Evolutionary conservation across 2,329 filamentous ascomycete genomes (phyloP), one percentile per base, ranked within the genome.

Genomic region (Alternaria dauci): DNA sequence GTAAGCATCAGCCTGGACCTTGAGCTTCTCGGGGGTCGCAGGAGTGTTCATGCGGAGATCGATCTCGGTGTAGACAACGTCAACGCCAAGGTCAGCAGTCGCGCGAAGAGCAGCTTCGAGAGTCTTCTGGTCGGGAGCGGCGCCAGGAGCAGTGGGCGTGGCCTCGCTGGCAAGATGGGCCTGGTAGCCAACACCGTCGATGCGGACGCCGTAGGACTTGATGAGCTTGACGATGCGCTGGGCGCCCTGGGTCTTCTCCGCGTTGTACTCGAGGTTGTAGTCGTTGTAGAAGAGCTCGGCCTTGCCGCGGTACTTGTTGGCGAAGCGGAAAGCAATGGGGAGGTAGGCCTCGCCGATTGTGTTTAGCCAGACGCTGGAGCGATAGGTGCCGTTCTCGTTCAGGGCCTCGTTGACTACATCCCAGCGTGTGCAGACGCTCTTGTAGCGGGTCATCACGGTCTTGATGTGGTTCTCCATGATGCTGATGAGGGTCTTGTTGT

Each of bases 171-270:
- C 81, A 52, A 83, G 76, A 75, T 90, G 88, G 30, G 79, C 85
- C 73, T 90, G 87, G 70, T 89, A 81, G 30, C 88, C 88, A n/a
- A 89, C 83, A 56, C 88, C 87, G 62, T 89, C 85, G 62, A 90
- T 87, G 59, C 79, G 78, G 50, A 79, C 77, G 16, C 79, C 79
- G 25, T 79, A 80, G 7, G 77, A 77, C 57, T 80, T 71, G 46
- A 82, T 70, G 28, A 75, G 74, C 62, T 78, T 76, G 55, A 81
- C 76, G 43, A 81, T 76, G 23, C 72, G 61, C 28, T 69, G 67
- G 1, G 77, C 78, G 30, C 75, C 78, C 43, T 60, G 70, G 39
- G 74, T 68, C 59, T 83, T 83, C 3, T 81, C 79, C 4, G 82
- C 82, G 16, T 82, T 81, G 20, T 78, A 81, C 76, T 89, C 88